Evolutionary conservation across 106 monocot species (phyloP), one percentile per base, ranked within the genome.

Genomic region (Xerophyta viscosa): DNA sequence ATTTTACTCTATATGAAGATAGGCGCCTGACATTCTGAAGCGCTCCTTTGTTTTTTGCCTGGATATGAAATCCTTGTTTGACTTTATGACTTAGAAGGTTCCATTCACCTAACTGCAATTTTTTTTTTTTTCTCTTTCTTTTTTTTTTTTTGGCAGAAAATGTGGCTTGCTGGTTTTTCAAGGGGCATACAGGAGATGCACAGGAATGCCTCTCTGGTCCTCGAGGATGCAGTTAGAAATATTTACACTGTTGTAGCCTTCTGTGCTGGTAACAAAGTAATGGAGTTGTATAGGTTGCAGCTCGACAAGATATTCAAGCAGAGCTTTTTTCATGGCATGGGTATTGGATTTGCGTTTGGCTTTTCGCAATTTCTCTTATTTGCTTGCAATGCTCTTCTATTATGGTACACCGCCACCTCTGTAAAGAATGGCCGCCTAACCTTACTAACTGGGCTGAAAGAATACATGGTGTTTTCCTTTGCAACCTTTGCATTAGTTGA

Each of bases 121-220:
- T n/a, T n/a, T n/a, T n/a, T n/a, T n/a, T n/a, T n/a, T n/a, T n/a
- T n/a, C n/a, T n/a, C n/a, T n/a, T n/a, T n/a, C n/a, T n/a, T n/a
- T n/a, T n/a, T n/a, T n/a, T n/a, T n/a, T n/a, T 44, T 44, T 44
- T 9, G 6, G 43, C 85, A 98, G 98, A 98, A 90, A 82, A 61
- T 83, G 79, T 90, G 98, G 98, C 82, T 98, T 47, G 79, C 98
- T 68, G 98, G 98, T 22, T 98, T 98, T 57, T 90, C 98, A 30
- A 76, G 80, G 44, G 98, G 98, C 46, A 98, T 98, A 49, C 98
- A 98, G 56, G 98, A 98, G 56, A 98, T 98, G 98, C 98, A 98
- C 59, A 74, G 90, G 62, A 90, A 98, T 37, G 98, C 90, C 31
- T 98, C 98, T 27, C 57, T 98, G 60, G 90, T 98, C 36, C 98